A percentile compares a stretch with the other conserved stretches of the same genome.
These are phyloP conservation scores for Schoenoplectus tabernaemontani DNA, from an alignment of 202 grass and related monocot genomes.

Conservation along the genomic window DNA sequence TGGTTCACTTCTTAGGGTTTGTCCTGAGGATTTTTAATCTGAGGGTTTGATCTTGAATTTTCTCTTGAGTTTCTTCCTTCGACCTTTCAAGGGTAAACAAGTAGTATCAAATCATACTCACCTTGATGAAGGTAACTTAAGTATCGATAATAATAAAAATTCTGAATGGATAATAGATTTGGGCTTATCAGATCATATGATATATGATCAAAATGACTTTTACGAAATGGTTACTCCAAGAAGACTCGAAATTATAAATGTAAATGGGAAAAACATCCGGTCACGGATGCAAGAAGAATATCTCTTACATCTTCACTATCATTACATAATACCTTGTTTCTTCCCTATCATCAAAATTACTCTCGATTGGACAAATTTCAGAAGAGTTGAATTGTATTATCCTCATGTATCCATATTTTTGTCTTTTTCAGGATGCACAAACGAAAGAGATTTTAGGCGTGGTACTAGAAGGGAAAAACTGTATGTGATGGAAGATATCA, in stretches of 20 bases:
- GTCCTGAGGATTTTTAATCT: no score
- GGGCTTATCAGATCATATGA: not conserved
- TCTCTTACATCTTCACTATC: not conserved
- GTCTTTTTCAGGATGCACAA: not conserved
- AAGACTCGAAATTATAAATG: not conserved
- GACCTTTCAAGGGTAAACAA: no score
- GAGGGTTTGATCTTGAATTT: no score
- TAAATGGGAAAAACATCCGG: not conserved
- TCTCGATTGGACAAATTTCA: not conserved
- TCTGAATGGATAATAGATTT: not conserved
- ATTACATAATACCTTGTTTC: not conserved
- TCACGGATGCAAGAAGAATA: not conserved
- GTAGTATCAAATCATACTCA: no score
- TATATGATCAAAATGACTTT: not conserved
- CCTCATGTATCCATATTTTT: not conserved
- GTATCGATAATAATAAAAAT: no score
- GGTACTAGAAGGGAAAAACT: not conserved
- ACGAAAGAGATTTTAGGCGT: not conserved
- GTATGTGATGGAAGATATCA: not conserved
- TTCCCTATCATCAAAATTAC: not conserved
- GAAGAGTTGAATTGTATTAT: not conserved
- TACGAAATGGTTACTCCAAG: not conserved
- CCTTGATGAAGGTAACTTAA: no score
- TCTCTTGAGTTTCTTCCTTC: no score
- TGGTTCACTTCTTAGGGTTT: no score